Conservation (phyloP, 108 stramenopile species). For the Cyclotella choctawhatcheeana region DNA sequence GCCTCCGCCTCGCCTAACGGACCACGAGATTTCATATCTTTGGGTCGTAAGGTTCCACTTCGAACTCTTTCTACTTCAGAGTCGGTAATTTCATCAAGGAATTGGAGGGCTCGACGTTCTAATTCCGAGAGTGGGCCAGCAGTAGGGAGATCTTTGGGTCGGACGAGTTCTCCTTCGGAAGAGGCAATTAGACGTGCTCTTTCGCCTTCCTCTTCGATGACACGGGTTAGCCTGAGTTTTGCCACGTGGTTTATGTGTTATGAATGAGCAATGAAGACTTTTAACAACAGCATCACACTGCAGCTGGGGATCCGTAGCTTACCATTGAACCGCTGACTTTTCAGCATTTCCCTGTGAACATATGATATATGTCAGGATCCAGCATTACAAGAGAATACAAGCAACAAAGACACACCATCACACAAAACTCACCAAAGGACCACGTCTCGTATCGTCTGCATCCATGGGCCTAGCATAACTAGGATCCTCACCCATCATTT, state of each 20-base stretch:
- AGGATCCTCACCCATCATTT: conserved; percentile 83
- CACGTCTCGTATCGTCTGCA: conserved; percentile 69
- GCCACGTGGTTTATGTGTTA: too few relatives aligned
- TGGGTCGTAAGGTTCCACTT: conserved; percentile 65
- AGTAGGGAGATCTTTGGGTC: conserved; percentile 62
- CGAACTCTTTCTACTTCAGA: conserved; percentile 70
- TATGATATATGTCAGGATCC: conserved; percentile 8
- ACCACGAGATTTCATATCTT: conserved; percentile 76
- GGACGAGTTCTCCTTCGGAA: conserved; percentile 68
- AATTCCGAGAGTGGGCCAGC: conserved; percentile 76
- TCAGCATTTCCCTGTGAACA: conserved; percentile 65
- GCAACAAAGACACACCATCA: background rate
- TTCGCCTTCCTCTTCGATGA: conserved; percentile 87
- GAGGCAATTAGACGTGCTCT: conserved; percentile 75
- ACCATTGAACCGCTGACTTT: conserved; percentile 69
- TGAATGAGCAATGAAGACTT: too few relatives aligned
- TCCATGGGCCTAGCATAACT: conserved; percentile 88
- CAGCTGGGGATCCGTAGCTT: too few relatives aligned
- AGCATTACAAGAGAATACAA: background rate
- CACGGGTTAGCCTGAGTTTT: conserved; percentile 64
- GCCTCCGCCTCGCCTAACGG: conserved; percentile 79
- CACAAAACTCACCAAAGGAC: conserved; percentile 64
- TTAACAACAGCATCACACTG: too few relatives aligned
- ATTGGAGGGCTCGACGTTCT: conserved; percentile 67
- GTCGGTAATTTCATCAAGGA: conserved; percentile 55